Evolutionary conservation across 2,329 filamentous ascomycete genomes (phyloP).

Genomic region (Thielaviopsis ethacetica): DNA sequence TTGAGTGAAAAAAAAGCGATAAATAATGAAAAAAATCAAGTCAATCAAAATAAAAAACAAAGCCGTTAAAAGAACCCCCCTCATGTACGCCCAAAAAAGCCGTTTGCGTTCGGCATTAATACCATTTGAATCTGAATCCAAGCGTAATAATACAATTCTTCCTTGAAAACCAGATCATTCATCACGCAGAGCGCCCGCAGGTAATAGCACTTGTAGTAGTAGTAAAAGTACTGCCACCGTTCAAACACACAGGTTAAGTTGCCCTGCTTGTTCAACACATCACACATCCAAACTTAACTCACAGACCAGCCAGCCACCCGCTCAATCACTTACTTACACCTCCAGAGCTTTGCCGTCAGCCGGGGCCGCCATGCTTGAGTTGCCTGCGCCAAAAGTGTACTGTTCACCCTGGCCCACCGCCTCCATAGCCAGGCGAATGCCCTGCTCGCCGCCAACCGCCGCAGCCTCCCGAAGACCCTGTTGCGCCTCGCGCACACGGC

Average conservation of each 20-base stretch:
- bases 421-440: constrained; percentile 30
- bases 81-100: constrained; percentile 6
- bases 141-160: not conserved
- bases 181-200: not conserved
- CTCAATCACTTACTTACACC: no score
- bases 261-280: not conserved
- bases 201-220: no score
- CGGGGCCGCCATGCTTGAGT: constrained; percentile 1
- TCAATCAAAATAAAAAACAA: constrained; percentile 19
- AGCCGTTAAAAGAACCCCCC: constrained; percentile 3
- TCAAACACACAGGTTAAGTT: not conserved
- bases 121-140: constrained; percentile 3
- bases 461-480: constrained; percentile 48
- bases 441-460: constrained; percentile 32
- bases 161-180: not conserved
- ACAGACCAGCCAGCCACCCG: not conserved
- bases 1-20: not conserved
- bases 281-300: not conserved
- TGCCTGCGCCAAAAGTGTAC: constrained; percentile 32
- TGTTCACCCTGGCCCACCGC: constrained; percentile 31
- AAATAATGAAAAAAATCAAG: constrained; percentile 16
- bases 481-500: constrained; percentile 69
- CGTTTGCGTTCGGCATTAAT: constrained; percentile 2
- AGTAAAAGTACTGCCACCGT: not conserved
- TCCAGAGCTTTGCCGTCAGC: constrained; percentile 8